These are phyloP conservation scores for Aspergillus tanneri DNA, from an alignment of 2,329 filamentous ascomycete species.

Conservation along the genomic window DNA sequence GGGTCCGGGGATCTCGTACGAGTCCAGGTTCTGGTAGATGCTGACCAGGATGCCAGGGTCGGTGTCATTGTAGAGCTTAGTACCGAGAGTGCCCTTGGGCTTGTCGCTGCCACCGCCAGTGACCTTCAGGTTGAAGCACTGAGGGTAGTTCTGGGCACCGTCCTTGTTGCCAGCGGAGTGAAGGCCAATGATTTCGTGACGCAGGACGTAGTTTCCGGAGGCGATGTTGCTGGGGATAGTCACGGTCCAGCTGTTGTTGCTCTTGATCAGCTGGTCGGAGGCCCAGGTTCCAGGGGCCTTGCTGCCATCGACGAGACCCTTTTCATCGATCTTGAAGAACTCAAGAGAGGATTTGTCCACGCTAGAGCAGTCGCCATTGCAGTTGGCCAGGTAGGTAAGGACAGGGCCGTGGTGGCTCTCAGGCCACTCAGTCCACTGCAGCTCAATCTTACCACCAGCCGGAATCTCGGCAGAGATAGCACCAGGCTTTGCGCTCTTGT, in stretches of 20 bases:
- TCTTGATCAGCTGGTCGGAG: conserved; percentile 52
- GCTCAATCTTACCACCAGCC: conserved; percentile 59
- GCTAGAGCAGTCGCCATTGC: conserved; percentile 56
- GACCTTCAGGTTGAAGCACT: conserved; percentile 61
- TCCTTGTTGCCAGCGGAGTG: conserved; percentile 48
- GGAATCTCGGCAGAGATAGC: conserved; percentile 54
- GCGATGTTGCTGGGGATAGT: conserved; percentile 49
- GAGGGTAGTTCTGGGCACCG: conserved; percentile 57
- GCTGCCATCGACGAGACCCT: conserved; percentile 51
- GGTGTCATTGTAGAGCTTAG: conserved; percentile 56
- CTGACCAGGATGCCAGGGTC: conserved; percentile 61
- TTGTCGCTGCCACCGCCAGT: conserved; percentile 53
- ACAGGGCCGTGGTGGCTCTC: conserved; percentile 63
- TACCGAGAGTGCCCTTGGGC: conserved; percentile 52
- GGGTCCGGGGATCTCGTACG: conserved; percentile 55
- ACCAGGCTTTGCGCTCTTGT: conserved; percentile 56
- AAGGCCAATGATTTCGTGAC: conserved; percentile 57
- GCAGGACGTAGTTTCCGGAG: conserved; percentile 55
- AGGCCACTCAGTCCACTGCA: conserved; percentile 68
- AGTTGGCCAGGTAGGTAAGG: conserved; percentile 63
- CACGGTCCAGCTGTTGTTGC: conserved; percentile 54
- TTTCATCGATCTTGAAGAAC: conserved; percentile 64
- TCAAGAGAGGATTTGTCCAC: conserved; percentile 55
- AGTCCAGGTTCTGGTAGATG: conserved; percentile 53
- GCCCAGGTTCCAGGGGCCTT: conserved; percentile 55